Percentiles rank a stretch among this genome's conserved stretches.
Evolutionary conservation across 2,329 filamentous ascomycete species (phyloP).

Genomic region (Fusarium musae): DNA sequence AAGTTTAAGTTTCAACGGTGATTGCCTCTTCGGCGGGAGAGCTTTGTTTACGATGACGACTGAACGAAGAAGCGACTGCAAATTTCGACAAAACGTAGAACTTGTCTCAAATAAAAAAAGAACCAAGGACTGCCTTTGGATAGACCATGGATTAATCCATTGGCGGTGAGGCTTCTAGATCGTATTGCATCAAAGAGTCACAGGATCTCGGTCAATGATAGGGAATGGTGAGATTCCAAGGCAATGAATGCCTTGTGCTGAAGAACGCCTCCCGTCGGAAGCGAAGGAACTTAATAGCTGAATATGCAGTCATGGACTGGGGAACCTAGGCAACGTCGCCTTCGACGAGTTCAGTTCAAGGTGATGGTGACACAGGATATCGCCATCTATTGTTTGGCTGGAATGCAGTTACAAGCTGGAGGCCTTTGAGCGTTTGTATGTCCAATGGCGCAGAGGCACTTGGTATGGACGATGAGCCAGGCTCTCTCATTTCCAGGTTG

Average conservation of each 20-base stretch:
- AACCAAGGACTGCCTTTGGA: background rate
- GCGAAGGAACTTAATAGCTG: slow-evolving; percentile 2
- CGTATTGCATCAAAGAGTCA: background rate
- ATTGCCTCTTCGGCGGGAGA: background rate
- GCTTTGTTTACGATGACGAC: background rate
- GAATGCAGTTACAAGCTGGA: slow-evolving; percentile 23
- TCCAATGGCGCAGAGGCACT: slow-evolving; percentile 8
- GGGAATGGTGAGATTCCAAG: background rate
- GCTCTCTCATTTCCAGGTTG: slow-evolving; percentile 1
- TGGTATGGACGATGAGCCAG: slow-evolving; percentile 20
- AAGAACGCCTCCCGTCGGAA: slow-evolving; percentile 15
- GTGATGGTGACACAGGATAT: slow-evolving; percentile 7
- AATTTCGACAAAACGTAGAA: background rate
- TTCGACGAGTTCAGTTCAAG: background rate
- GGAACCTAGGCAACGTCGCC: slow-evolving; percentile 30
- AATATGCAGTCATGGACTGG: slow-evolving; percentile 12
- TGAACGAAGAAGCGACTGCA: background rate
- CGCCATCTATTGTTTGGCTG: slow-evolving; percentile 1
- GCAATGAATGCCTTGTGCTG: slow-evolving; percentile 5
- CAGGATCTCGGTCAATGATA: background rate
- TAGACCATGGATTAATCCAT: background rate
- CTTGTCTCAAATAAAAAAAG: background rate
- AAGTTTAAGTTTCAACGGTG: background rate
- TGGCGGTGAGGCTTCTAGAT: background rate
- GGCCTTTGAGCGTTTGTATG: slow-evolving; percentile 4